Evolutionary conservation across 352 stramenopile genomes (phyloP), one percentile per base, ranked within the genome.

Genomic region (Phytophthora megakarya): DNA sequence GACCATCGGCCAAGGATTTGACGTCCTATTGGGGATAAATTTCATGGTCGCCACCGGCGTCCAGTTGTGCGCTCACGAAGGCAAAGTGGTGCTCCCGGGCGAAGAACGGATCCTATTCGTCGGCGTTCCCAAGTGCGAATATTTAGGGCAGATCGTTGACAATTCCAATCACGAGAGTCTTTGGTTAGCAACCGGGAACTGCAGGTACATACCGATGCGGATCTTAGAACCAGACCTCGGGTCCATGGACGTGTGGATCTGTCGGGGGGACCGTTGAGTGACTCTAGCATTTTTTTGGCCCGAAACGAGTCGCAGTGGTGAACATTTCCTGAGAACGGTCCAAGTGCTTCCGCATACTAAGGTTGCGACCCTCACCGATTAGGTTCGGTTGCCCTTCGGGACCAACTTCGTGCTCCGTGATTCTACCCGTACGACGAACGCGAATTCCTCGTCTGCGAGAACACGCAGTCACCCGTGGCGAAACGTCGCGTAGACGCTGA

Each of bases 1-100:
- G 0, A 77, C 73, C 23, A 55, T 77, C 3, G 64, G 63, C 0
- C n/a, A n/a, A n/a, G n/a, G n/a, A n/a, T n/a, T n/a, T n/a, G n/a
- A n/a, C n/a, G n/a, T n/a, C n/a, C n/a, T n/a, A n/a, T n/a, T n/a
- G n/a, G n/a, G n/a, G n/a, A n/a, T n/a, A n/a, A n/a, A n/a, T n/a
- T n/a, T n/a, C n/a, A n/a, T n/a, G n/a, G n/a, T n/a, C n/a, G n/a
- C n/a, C n/a, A n/a, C n/a, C n/a, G n/a, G n/a, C n/a, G n/a, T n/a
- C n/a, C n/a, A n/a, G n/a, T n/a, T n/a, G n/a, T n/a, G n/a, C n/a
- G n/a, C n/a, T n/a, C n/a, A n/a, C n/a, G n/a, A n/a, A n/a, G n/a
- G n/a, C n/a, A n/a, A n/a, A n/a, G n/a, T n/a, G n/a, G n/a, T n/a
- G n/a, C n/a, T n/a, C n/a, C n/a, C n/a, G n/a, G n/a, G n/a, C n/a